Evolutionary conservation across 257 asterid genomes (phyloP), one percentile per base, ranked within the genome.

Genomic region (Jacaranda copaia): DNA sequence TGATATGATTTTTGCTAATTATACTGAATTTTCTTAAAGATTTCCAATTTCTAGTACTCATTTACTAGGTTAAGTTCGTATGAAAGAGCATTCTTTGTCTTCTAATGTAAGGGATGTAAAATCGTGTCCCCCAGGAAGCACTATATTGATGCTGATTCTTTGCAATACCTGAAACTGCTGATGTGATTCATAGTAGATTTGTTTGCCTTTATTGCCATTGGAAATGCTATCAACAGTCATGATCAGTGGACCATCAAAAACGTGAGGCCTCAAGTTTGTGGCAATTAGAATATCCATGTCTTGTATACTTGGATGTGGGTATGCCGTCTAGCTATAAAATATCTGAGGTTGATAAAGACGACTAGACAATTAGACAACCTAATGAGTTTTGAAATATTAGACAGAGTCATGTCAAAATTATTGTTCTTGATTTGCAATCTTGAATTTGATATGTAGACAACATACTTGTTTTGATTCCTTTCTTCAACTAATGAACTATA

Each of bases 251-350:
- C 38, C 46, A 64, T 19, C 13, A 25, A 53, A 66, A 18, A 45
- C 75, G 9, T 45, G 55, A 77, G 32, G 68, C 76, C 70, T 57
- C 48, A 13, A 42, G 64, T 75, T 52, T 15, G 61, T 57, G 20
- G 5, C 49, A 20, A 53, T 76, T 43, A 10, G 48, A 18, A 61
- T 7, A 40, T 12, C 65, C 10, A 19, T 63, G 60, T n/a, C 13
- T 39, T 63, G 16, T 39, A 74, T 20, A 48, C 25, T 49, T 20
- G 32, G 32, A 25, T 25, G 32, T 25, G 32, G 32, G 32, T 25
- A 2, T 25, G 2, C 32, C 32, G 32, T 25, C 32, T 25, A 25
- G 32, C 1, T 25, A 25, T 25, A 25, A 25, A 25, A 25, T 25
- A 25, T 25, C 32, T 25, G 32, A 25, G 32, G 32, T 0, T 2